Percentiles rank a stretch among this genome's conserved stretches.
phyloP scores from a whole-genome alignment of 208 protist genomes.

The Trypanosoma boissoni region DNA sequence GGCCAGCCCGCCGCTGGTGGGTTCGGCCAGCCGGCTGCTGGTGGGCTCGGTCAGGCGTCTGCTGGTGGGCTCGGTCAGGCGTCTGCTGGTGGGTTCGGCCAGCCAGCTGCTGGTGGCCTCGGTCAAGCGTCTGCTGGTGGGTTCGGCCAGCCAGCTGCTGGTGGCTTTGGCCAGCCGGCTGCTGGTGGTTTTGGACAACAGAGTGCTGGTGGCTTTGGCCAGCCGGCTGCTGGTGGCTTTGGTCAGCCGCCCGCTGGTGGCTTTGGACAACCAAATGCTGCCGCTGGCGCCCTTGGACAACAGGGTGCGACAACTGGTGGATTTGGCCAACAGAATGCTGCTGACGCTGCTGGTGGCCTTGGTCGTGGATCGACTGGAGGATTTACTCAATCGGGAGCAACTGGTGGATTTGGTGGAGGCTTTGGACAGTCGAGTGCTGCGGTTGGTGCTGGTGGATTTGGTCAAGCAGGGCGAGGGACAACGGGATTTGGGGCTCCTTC shows the following conservation, averaged over 20 bases:
- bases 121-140: too few relatives aligned
- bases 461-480: conserved; percentile 15
- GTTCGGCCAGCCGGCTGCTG: conserved; percentile 14
- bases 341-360: conserved; percentile 4
- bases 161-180: conserved; percentile 27
- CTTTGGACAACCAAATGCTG: too few relatives aligned
- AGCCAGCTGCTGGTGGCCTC: conserved; percentile 7
- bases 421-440: conserved; percentile 12
- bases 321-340: conserved; percentile 20
- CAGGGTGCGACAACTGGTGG: conserved; percentile 2
- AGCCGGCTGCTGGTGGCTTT: conserved; percentile 5
- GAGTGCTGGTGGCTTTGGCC: too few relatives aligned
- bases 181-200: conserved; percentile 19
- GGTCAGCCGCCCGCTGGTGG: conserved; percentile 11
- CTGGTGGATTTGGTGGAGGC: conserved; percentile 23
- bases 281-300: conserved; percentile 19
- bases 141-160: too few relatives aligned
- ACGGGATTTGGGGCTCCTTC: conserved; percentile 47
- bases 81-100: background rate
- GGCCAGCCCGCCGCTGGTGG: conserved; percentile 1
- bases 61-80: conserved; percentile 36
- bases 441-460: conserved; percentile 28
- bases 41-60: too few relatives aligned
- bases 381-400: too few relatives aligned
- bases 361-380: too few relatives aligned